These are phyloP conservation scores for Hordeum vulgare DNA, from an alignment of 176 grass and related monocot genomes.

Conservation along the genomic window DNA sequence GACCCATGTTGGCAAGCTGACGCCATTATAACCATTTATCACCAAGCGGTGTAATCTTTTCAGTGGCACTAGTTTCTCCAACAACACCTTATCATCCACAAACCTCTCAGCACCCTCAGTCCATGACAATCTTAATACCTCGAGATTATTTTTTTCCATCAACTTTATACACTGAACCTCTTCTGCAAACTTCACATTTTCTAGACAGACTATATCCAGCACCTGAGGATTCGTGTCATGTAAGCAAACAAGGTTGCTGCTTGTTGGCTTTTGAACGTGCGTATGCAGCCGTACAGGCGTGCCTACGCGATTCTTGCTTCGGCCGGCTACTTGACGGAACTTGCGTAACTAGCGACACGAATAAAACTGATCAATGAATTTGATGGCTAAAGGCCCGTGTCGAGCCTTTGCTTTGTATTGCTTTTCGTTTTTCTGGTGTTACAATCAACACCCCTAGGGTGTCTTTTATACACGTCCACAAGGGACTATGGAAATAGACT, in stretches of 20 bases:
- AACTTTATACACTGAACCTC: not conserved
- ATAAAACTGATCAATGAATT: too few relatives aligned
- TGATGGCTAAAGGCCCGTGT: too few relatives aligned
- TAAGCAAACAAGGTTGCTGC: not conserved
- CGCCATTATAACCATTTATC: not conserved
- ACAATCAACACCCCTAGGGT: too few relatives aligned
- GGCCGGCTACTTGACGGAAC: too few relatives aligned
- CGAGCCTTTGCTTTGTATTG: too few relatives aligned
- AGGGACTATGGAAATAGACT: too few relatives aligned
- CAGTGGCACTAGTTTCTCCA: not conserved
- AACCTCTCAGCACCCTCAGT: not conserved
- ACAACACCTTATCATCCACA: constrained; percentile 4
- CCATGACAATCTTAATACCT: not conserved
- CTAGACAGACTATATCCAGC: not conserved
- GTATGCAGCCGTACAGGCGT: too few relatives aligned
- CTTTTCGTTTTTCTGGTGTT: too few relatives aligned
- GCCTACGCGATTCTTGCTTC: too few relatives aligned
- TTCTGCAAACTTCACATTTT: not conserved
- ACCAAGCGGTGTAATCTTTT: rapidly evolving
- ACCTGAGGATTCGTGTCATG: not conserved
- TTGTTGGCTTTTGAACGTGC: too few relatives aligned
- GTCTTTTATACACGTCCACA: too few relatives aligned
- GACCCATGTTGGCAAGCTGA: not conserved
- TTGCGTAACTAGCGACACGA: too few relatives aligned
- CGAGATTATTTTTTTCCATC: not conserved